Base-by-base conservation (phyloP, 352 stramenopile species). In the Pythium aquatile region DNA sequence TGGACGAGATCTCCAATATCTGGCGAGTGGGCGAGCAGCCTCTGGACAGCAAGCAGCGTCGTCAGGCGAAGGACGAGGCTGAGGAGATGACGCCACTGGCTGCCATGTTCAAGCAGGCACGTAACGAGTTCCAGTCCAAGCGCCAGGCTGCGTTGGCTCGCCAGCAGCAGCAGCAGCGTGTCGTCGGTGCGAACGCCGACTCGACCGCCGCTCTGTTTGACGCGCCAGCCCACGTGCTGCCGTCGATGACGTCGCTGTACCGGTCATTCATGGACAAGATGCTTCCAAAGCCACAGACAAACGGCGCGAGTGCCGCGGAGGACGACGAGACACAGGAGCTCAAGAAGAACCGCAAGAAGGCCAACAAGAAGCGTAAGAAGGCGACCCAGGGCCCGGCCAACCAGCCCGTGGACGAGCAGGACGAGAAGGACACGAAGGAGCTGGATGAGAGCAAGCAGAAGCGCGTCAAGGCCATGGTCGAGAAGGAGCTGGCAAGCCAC, bases 201-300 rank as follows among this genome's bases (percentile, higher is more conserved):
- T 72, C 63, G 51, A 70, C 52, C 30, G 61, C 55, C n/a, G 77
- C 68, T 29, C 70, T 96, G 59, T 94, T 96, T 66, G 81, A 93
- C 30, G 87, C 85, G 7, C 85, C 87, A 10, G 81, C 80, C 14
- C 87, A 96, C 70, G 87, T 94, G 44, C 61, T 95, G 59, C 87
- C 87, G 49, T 90, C 85, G 14, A 91, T 95, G 77, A 88, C 84
- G 46, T 77, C 82, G 32, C 68, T 96, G 40, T 96, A 94, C 70
- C 72, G 82, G 3, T 90, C 83, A 47, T 96, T 93, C 63, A 91
- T 96, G 85, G 87, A 96, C 65, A 88, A 83, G 66, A 92, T 96
- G 80, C 73, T 96, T 53, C 72, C 78, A 7, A 93, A 93, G 63
- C 70, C 83, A 4, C 74, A 81, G 24, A 55, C 71, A 5, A 58